Base-by-base conservation (phyloP, 2,329 filamentous ascomycete species). In the Penicillium sp. region DNA sequence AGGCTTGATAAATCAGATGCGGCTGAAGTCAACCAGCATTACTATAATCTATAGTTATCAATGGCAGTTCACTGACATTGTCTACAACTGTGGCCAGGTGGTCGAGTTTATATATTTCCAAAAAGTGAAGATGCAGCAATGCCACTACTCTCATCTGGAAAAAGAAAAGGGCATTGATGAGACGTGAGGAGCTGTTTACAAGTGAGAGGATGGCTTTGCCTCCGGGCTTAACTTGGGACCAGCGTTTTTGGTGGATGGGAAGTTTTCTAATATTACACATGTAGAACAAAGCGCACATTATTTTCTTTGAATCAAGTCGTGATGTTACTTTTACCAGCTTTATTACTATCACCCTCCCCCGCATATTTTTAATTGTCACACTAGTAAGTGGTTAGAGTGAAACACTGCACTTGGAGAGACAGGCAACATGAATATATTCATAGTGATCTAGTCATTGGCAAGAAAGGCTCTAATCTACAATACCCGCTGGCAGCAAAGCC, bases 401-500 rank as follows among this genome's bases (percentile, higher is more conserved):
- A 19, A 37, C 21, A 29, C n/a, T n/a, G 12, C n/a, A 19, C 5
- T 27, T 25, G 15, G 31, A 48, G 7, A 17, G 6, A 6, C 5
- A 48, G 15, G 6, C 13, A 48, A 25, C 19, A n/a, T 48, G 17
- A 9, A 33, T 47, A 33, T 17, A 33, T 31, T 31, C n/a, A 47
- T 13, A 33, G n/a, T 33, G n/a, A 33, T 21, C n/a, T 33, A 47
- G 27, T 47, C 7, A 40, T 40, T 15, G 3, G 9, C n/a, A 40
- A 15, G 13, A 40, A 3, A 17, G 19, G 4, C 41, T 37, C 38
- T 74, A 87, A 69, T 87, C 85, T 15, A 85, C 75, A 25, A 84
- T 70, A 0, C 84, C 85, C 3, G 71, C 66, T 0, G 87, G 87
- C 57, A 90, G 68, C 49, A 90, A 73, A 4, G 81, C 81, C 42